These are phyloP conservation scores for Cyathus striatus DNA, from an alignment of 768 basidiomycete species.

Conservation along the genomic window DNA sequence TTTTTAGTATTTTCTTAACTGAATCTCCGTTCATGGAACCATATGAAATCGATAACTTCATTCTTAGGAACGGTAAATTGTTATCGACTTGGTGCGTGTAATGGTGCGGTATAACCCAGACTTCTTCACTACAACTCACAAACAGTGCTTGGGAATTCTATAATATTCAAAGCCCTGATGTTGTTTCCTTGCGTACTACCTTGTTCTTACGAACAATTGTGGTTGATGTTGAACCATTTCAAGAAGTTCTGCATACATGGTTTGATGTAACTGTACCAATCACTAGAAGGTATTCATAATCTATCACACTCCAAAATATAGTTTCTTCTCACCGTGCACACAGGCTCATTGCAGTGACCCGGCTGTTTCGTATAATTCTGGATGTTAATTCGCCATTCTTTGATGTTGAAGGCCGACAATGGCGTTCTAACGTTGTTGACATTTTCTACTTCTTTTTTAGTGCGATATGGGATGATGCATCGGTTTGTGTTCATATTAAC, in stretches of 20 bases:
- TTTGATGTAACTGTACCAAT: too few relatives aligned
- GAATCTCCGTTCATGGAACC: conserved; percentile 57
- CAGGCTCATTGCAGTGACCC: conserved; percentile 48
- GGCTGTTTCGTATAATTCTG: conserved; percentile 59
- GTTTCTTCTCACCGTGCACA: neutral
- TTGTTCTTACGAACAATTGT: conserved; percentile 56
- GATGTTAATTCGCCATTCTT: conserved; percentile 64
- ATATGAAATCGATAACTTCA: conserved; percentile 71
- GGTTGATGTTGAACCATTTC: conserved; percentile 61
- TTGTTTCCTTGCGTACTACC: conserved; percentile 47
- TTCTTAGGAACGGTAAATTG: conserved; percentile 53
- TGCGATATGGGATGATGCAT: conserved; percentile 58
- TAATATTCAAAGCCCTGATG: conserved; percentile 49
- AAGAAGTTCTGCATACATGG: conserved; percentile 36
- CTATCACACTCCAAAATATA: too few relatives aligned
- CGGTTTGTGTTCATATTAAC: too few relatives aligned
- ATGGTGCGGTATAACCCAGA: too few relatives aligned
- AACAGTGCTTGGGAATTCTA: conserved; percentile 72
- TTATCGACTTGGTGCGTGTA: conserved; percentile 56
- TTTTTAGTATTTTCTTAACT: conserved; percentile 54
- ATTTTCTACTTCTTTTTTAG: conserved; percentile 60
- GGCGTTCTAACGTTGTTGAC: conserved; percentile 56
- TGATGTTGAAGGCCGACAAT: conserved; percentile 58
- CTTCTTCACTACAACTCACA: too few relatives aligned
- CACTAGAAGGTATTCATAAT: too few relatives aligned